Conservation (phyloP, 192 early-diverging fungal genomes). For the Geosiphon pyriformis region DNA sequence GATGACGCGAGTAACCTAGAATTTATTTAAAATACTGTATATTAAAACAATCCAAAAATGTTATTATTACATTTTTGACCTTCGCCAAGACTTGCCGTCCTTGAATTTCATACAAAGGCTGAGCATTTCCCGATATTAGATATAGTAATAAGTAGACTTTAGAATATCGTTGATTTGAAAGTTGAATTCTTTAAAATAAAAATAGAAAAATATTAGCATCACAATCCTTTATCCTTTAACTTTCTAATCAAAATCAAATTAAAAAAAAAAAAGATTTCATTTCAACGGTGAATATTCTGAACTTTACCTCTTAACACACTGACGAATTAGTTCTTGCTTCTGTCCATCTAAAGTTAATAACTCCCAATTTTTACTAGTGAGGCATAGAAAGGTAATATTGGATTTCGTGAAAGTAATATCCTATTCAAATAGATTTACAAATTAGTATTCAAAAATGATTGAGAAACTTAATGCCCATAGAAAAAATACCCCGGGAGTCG, state of each 20-base stretch:
- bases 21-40: too few species aligned
- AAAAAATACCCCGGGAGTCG: conserved; percentile 20
- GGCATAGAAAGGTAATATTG: conserved; percentile 19
- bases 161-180: background rate
- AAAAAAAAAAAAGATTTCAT: background rate
- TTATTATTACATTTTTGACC: background rate
- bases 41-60: background rate
- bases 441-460: background rate
- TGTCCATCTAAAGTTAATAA: background rate
- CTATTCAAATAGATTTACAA: background rate
- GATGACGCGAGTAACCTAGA: conserved; percentile 2
- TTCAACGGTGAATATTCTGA: background rate
- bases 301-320: conserved; percentile 10
- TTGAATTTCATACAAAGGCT: conserved; percentile 14
- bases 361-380: background rate
- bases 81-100: background rate
- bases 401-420: conserved; percentile 20
- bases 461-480: background rate
- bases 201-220: too few species aligned
- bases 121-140: conserved; percentile 3
- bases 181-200: conserved; percentile 8
- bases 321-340: background rate
- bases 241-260: background rate
- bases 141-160: conserved; percentile 8
- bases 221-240: too few species aligned